Evolutionary conservation across 768 basidiomycete genomes (phyloP), one percentile per base, ranked within the genome.

Genomic region (Strobilomyces dryophilus): DNA sequence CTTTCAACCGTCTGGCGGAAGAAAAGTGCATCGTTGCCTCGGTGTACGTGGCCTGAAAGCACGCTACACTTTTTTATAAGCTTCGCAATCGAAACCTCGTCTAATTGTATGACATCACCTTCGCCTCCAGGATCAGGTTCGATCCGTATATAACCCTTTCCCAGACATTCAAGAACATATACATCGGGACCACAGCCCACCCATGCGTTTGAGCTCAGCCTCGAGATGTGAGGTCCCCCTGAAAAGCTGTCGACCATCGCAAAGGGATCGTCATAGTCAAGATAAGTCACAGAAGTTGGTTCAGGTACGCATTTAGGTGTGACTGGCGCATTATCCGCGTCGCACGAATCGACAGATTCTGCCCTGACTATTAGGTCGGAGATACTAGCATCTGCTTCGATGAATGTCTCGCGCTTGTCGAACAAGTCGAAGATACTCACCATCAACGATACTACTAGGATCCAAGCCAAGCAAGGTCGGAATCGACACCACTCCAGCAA

Each of bases 401-500:
- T 42, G 52, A 36, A 12, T 14, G 29, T 47, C 7, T n/a, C 8
- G 40, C 15, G 1, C 46, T 12, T 1, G 17, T 47, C 36, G 20
- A 34, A 21, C 34, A 31, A 15, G 31, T 8, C 32, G 11, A 34
- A 43, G 27, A 35, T 44, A 51, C 68, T 59, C 60, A 86, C 87
- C 85, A 46, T 89, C 81, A 20, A 70, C 68, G 8, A 88, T 65
- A 51, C 82, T 80, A 11, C 73, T 66, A n/a, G 90, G 87, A 62
- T 90, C 84, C 5, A 98, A 70, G 0, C 95, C 95, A 62, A 94
- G 89, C 11, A 98, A 71, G 8, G 88, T 91, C 0, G 95, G 94
- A 11, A 81, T 77, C 15, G 84, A 89, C 24, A 93, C 73, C 26
- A 94, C 74, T 11, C 92, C 91, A 8, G 79, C 66, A 4, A 92